These are phyloP conservation scores for Tilletia caries DNA, from an alignment of 1,284 basidiomycete species.

Conservation along the genomic window DNA sequence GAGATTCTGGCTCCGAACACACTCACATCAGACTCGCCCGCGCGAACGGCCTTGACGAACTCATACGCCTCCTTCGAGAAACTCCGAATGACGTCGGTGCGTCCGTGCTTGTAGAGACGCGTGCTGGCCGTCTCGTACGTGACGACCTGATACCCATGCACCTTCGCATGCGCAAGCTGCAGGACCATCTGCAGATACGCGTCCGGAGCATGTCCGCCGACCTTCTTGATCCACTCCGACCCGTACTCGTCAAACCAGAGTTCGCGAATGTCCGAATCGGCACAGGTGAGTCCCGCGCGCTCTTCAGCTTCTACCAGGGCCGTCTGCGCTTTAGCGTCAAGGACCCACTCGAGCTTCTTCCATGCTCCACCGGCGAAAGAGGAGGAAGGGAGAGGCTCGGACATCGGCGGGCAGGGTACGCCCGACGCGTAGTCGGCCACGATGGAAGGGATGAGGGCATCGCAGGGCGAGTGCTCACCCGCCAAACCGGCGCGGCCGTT, in stretches of 20 bases:
- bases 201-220: constrained; percentile 79
- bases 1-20: constrained; percentile 56
- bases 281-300: constrained; percentile 58
- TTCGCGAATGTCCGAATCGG: constrained; percentile 78
- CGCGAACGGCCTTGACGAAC: constrained; percentile 73
- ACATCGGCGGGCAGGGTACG: constrained; percentile 52
- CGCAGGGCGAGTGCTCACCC: constrained; percentile 89
- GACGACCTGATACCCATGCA: constrained; percentile 73
- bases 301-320: not conserved
- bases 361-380: constrained; percentile 56
- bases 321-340: constrained; percentile 59
- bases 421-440: constrained; percentile 79
- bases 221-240: constrained; percentile 80
- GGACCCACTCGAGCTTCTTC: constrained; percentile 72
- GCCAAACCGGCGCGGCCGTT: constrained; percentile 79
- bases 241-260: constrained; percentile 85
- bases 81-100: constrained; percentile 87
- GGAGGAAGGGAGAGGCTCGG: constrained; percentile 26
- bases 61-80: constrained; percentile 71
- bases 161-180: constrained; percentile 85
- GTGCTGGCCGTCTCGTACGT: constrained; percentile 95
- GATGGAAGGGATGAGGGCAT: constrained; percentile 86
- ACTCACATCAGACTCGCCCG: constrained; percentile 56
- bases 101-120: constrained; percentile 80
- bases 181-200: constrained; percentile 89